Percentiles rank a stretch among this genome's conserved stretches.
Evolutionary conservation across 306 rosid genomes (phyloP).

Genomic region (Trifolium repens): DNA sequence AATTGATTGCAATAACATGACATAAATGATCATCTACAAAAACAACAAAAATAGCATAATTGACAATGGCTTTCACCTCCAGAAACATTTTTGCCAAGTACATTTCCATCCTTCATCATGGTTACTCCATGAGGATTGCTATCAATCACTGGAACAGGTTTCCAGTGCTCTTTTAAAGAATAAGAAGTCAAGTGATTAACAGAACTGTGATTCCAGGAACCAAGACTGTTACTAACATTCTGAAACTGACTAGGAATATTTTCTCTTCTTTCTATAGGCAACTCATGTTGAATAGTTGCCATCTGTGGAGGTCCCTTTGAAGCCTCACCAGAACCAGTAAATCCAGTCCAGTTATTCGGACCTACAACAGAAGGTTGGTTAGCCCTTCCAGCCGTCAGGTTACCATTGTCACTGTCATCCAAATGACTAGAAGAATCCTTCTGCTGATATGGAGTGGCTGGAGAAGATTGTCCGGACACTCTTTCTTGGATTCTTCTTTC

Average conservation of each 20-base stretch:
- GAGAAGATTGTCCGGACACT: constrained; percentile 51
- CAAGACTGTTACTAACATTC: constrained; percentile 50
- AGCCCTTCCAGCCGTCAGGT: constrained; percentile 62
- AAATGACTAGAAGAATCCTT: constrained; percentile 61
- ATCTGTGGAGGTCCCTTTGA: constrained; percentile 62
- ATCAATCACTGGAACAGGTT: constrained; percentile 62
- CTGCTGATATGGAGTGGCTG: constrained; percentile 53
- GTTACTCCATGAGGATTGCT: constrained; percentile 56
- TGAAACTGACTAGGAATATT: constrained; percentile 63
- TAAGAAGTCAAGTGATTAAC: constrained; percentile 55
- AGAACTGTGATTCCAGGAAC: constrained; percentile 55
- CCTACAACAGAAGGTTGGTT: constrained; percentile 63
- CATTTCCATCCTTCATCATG: constrained; percentile 60
- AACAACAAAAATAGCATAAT: constrained; percentile 2
- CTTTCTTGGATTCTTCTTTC: constrained; percentile 70
- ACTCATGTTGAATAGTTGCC: constrained; percentile 65
- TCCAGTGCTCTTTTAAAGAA: constrained; percentile 81
- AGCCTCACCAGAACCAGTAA: constrained; percentile 62
- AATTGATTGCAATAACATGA: constrained; percentile 6
- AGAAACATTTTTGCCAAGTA: constrained; percentile 58
- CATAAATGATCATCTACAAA: neutral
- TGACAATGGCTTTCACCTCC: constrained; percentile 58
- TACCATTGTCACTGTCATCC: constrained; percentile 65
- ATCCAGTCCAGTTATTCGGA: constrained; percentile 66
- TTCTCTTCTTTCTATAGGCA: constrained; percentile 70